Evolutionary conservation across 805 yeast species (phyloP), one percentile per base, ranked within the genome.

Genomic region (Millerozyma acaciae): DNA sequence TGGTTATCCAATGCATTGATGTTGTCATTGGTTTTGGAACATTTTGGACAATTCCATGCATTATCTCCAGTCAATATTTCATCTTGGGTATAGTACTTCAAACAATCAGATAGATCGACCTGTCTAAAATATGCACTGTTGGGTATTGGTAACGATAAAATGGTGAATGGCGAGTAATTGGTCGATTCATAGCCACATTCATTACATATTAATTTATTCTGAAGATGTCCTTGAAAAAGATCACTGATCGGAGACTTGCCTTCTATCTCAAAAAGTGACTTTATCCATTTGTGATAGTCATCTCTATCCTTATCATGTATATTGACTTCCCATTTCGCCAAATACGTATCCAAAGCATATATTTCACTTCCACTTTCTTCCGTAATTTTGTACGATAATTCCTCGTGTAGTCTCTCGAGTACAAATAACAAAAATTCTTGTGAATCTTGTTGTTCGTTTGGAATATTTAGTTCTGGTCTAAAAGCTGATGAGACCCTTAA

Each of bases 1-100:
- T 60, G 65, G 26, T 43, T 45, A 33, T 60, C 63, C 27, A 57
- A 45, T 10, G 35, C 39, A 47, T 47, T 45, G 37, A 37, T 28
- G 14, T 31, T 29, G 9, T 31, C 28, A 37, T 25, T 43, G 38
- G 35, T 28, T 38, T 70, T 59, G 33, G 55, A 57, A 60, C 94
- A 84, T 34, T 76, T 74, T 6, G 93, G 89, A 62, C 94, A 84
- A 42, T 80, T 75, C 94, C 94, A 84, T 1, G 93, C 85, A 57
- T 84, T 83, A 5, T 80, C 89, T 16, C 86, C 82, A n/a, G 68
- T 62, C 32, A 84, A 56, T 3, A 78, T 65, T 52, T 84, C 94
- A 38, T 77, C 79, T 33, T 69, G 64, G 0, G 84, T 75, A 48
- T 75, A 82, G 49, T 78, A 65, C 20, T 65, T 58, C 26, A 84